phyloP scores from a whole-genome alignment of 805 yeast genomes.

The Lipomyces japonicus region DNA sequence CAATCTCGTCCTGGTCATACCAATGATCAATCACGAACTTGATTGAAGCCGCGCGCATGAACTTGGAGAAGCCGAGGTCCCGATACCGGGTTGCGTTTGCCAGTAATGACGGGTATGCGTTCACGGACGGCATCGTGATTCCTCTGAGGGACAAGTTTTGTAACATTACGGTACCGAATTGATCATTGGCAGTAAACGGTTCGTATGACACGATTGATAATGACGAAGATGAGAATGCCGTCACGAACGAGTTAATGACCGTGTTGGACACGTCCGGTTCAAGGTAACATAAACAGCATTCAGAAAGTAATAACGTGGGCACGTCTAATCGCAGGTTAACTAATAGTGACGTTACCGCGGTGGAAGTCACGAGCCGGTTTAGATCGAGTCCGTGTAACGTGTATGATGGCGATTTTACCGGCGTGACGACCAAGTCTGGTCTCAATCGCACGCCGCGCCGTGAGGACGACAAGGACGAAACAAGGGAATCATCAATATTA shows the following conservation, averaged over 20 bases:
- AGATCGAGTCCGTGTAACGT: conserved; percentile 53
- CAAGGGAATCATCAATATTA: neutral
- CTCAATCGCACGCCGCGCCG: too few relatives aligned
- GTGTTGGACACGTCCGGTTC: conserved; percentile 47
- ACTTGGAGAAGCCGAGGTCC: conserved; percentile 31
- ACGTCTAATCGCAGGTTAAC: conserved; percentile 32
- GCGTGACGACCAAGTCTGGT: neutral
- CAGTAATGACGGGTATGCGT: conserved; percentile 48
- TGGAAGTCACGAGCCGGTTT: conserved; percentile 37
- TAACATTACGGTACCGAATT: conserved; percentile 67
- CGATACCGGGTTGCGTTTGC: conserved; percentile 43
- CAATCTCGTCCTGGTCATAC: conserved; percentile 43
- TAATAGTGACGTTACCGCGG: conserved; percentile 2
- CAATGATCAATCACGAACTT: conserved; percentile 43
- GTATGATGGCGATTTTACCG: conserved; percentile 30
- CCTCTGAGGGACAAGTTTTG: conserved; percentile 59
- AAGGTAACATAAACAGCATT: conserved; percentile 73
- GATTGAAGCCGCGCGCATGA: conserved; percentile 44
- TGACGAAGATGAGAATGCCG: conserved; percentile 23
- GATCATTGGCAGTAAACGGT: conserved; percentile 59
- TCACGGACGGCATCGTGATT: conserved; percentile 55
- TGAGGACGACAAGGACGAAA: neutral
- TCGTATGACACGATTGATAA: conserved; percentile 54
- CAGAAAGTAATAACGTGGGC: conserved; percentile 66
- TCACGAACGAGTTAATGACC: conserved; percentile 45